Evolutionary conservation across 2,329 filamentous ascomycete genomes (phyloP).

Genomic region (Arthrobotrys iridis): DNA sequence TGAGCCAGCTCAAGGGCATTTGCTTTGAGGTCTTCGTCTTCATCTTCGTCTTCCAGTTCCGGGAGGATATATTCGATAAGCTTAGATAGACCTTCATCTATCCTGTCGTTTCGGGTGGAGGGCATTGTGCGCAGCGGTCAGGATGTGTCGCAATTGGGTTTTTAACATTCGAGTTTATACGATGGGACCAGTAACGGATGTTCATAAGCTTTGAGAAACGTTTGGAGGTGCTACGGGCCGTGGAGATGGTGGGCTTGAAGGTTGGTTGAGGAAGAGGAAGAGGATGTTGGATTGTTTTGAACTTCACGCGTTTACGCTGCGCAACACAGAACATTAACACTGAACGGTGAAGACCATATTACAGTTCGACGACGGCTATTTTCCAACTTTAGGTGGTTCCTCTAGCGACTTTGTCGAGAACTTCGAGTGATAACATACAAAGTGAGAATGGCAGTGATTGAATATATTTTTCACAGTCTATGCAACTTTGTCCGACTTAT

Average conservation of each 20-base stretch:
- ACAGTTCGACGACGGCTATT: too few species aligned
- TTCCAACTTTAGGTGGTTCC: too few species aligned
- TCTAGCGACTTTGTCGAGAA: neutral
- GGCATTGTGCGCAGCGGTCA: constrained; percentile 29
- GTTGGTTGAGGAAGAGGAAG: constrained; percentile 3
- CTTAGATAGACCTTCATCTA: constrained; percentile 54
- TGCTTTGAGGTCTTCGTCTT: constrained; percentile 46
- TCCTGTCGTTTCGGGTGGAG: constrained; percentile 36
- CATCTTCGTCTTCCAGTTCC: constrained; percentile 53
- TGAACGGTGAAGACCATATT: neutral
- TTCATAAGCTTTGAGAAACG: neutral
- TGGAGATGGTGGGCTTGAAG: constrained; percentile 7
- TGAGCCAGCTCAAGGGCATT: constrained; percentile 57
- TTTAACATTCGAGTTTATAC: neutral
- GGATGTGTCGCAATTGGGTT: neutral
- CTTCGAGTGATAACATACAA: neutral
- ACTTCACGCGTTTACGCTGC: constrained; percentile 33
- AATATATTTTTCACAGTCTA: neutral
- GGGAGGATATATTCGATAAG: constrained; percentile 54
- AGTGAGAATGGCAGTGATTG: too few species aligned
- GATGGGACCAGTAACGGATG: neutral
- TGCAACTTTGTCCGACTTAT: too few species aligned
- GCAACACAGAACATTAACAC: constrained; percentile 32
- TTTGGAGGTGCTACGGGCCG: neutral
- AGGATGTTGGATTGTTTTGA: constrained; percentile 53